A percentile compares a stretch with the other conserved stretches of the same genome.
Conservation (phyloP, 768 basidiomycete genomes). For the Tylopilus felleus region DNA sequence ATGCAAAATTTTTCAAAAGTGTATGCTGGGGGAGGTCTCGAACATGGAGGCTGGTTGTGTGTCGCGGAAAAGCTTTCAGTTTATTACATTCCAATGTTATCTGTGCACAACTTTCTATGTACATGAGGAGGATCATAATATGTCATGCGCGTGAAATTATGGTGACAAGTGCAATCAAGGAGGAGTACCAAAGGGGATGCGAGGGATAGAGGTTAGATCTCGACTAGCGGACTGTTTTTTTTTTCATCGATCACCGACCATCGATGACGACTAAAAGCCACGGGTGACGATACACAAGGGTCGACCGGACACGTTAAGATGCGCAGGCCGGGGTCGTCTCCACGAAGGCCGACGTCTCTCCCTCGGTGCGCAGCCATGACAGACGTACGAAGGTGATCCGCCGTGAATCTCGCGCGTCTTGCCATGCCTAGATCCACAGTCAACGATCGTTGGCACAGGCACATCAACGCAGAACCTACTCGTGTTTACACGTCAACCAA, state of each 20-base stretch:
- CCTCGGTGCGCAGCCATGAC: conserved; percentile 23
- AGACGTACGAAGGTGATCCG: conserved; percentile 31
- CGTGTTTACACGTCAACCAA: conserved; percentile 29
- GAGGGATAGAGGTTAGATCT: too few relatives aligned
- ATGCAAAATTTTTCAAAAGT: too few relatives aligned
- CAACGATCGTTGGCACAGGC: not conserved
- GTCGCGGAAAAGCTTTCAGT: too few relatives aligned
- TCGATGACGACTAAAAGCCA: not conserved
- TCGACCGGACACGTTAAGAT: not conserved
- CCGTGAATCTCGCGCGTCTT: conserved; percentile 29
- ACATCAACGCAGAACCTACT: conserved; percentile 10
- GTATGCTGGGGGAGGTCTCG: too few relatives aligned
- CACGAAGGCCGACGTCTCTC: conserved; percentile 19
- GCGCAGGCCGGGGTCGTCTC: conserved; percentile 20
- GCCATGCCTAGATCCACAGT: conserved; percentile 22
- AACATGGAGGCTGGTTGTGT: too few relatives aligned
- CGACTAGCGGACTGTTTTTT: not conserved
- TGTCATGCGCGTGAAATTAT: too few relatives aligned
- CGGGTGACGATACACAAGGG: not conserved
- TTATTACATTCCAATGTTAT: too few relatives aligned
- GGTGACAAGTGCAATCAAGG: too few relatives aligned
- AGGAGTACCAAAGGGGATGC: too few relatives aligned
- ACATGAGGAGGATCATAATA: too few relatives aligned
- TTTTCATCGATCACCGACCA: not conserved
- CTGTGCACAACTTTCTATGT: too few relatives aligned